Percentiles rank a stretch among this genome's conserved stretches.
Conservation (phyloP, 257 asterid species). For the Primulina huaijiensis region DNA sequence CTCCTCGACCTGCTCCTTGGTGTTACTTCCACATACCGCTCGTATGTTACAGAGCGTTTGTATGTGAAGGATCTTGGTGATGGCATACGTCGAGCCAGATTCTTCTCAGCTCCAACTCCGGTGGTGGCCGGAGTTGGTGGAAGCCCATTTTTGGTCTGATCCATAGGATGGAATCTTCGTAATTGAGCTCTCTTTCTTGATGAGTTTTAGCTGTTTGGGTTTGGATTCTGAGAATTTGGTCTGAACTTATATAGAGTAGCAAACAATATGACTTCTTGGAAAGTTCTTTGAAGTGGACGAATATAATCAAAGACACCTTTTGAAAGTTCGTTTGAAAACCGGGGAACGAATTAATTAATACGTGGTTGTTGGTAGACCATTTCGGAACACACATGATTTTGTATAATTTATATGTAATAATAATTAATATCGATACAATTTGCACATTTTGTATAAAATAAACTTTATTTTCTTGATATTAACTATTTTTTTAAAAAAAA, state of each 20-base stretch:
- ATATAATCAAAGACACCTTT: background rate
- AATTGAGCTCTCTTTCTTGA: background rate
- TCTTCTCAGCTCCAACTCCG: background rate
- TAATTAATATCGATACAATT: too few relatives aligned
- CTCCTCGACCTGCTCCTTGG: conserved; percentile 25
- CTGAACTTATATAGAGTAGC: background rate
- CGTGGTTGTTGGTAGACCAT: background rate
- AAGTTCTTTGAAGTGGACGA: too few relatives aligned
- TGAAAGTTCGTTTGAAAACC: background rate
- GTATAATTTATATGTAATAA: too few relatives aligned
- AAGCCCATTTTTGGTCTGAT: background rate
- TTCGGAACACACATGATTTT: background rate
- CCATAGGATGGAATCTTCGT: background rate
- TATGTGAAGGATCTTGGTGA: background rate
- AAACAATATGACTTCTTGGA: background rate
- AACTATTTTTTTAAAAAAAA: too few relatives aligned
- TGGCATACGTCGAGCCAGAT: background rate
- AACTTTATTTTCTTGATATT: too few relatives aligned
- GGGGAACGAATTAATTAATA: background rate
- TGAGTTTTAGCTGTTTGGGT: background rate
- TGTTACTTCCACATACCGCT: conserved; percentile 8
- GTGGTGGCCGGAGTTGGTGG: background rate
- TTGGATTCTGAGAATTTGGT: background rate
- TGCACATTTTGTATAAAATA: too few relatives aligned
- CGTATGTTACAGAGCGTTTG: conserved; percentile 1